phyloP scores from a whole-genome alignment of 345 rosid genomes.

The Pelargonium nanum region DNA sequence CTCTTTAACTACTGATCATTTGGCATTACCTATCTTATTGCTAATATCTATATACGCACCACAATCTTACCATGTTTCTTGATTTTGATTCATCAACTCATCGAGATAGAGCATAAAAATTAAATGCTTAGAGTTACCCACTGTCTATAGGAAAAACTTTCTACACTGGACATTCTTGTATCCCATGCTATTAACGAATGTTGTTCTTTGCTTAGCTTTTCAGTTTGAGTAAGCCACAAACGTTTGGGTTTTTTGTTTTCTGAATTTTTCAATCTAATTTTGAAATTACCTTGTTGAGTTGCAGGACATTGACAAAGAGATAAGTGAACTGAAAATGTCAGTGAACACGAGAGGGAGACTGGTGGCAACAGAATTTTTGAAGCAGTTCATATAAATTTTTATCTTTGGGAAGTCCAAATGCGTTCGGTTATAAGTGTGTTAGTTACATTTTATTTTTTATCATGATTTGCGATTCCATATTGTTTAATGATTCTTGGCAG shows the following conservation, averaged over 20 bases:
- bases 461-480: too few species aligned
- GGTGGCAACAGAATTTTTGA: slow-evolving; percentile 86
- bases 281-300: slow-evolving; percentile 1
- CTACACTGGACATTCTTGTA: background rate
- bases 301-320: slow-evolving; percentile 97
- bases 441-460: too few species aligned
- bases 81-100: too few species aligned
- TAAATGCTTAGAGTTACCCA: too few species aligned
- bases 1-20: background rate
- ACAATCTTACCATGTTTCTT: background rate
- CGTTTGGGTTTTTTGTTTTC: too few species aligned
- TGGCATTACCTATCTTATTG: background rate
- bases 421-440: too few species aligned
- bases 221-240: too few species aligned
- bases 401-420: background rate
- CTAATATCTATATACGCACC: background rate
- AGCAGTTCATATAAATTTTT: slow-evolving; percentile 52
- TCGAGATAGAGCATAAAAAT: too few species aligned
- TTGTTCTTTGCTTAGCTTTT: too few species aligned
- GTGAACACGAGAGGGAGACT: slow-evolving; percentile 86
- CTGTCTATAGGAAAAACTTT: too few species aligned
- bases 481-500: too few species aligned
- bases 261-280: background rate
- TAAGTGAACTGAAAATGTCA: slow-evolving; percentile 74
- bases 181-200: too few species aligned